Evolutionary conservation across 2,329 filamentous ascomycete species (phyloP), one percentile per base, ranked within the genome.

Genomic region (Cordyceps sp.): DNA sequence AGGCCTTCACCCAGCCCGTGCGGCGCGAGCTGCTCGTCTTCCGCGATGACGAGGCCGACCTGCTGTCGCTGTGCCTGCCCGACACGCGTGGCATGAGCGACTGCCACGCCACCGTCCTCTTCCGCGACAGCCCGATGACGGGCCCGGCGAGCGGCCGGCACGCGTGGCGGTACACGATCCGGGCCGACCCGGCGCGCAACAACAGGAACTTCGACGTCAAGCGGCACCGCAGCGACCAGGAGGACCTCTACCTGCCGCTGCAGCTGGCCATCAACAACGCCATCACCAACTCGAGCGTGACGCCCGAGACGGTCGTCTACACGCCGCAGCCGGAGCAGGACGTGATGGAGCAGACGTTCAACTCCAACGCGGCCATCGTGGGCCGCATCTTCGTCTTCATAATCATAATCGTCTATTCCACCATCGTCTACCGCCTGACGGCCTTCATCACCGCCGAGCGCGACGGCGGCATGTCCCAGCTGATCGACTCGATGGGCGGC

Each of bases 131-230:
- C 5, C 49, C 47, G 5, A 33, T 41, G 26, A 49, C 45, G 5
- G 35, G 26, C 12, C 25, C 26, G 14, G n/a, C 15, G 26, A 17
- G 14, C 12, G 26, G 29, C 18, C 38, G 37, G 9, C 40, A 45
- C 22, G 45, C 41, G 10, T 53, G 47, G 46, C 41, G 44, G 16
- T 52, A 52, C 32, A 42, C 39, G 1, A 39, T 53, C 23, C 39
- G 42, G 1, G 39, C 39, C 13, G 46, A 51, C 30, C 42, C 37
- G 1, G 36, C 37, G 4, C 35, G 37, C 16, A 29, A 36, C 23
- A 66, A 28, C 46, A 42, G 7, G 55, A 56, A 23, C 61, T 77
- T 37, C 29, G 62, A 66, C 40, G 66, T 70, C 21, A 53, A 66
- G 21, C 50, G 55, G 5, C 42, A 43, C 32, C 30, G 36, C 12